A percentile compares a stretch with the other conserved stretches of the same genome.
Conservation (phyloP, 805 yeast genomes). For the Schizosaccharomyces japonicus region DNA sequence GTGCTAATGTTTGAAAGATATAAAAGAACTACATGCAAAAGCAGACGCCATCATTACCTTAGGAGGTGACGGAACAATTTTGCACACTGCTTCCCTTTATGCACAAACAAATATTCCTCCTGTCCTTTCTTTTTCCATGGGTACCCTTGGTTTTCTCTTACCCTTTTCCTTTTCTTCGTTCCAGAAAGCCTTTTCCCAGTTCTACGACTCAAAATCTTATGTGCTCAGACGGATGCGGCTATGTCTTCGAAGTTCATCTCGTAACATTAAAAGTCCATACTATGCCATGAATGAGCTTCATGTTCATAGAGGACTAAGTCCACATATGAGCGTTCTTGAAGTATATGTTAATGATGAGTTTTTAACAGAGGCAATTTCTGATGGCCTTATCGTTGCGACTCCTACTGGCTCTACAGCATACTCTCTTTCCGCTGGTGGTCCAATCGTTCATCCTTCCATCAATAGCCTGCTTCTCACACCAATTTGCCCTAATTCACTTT, state of each 20-base stretch:
- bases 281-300: slow-evolving; percentile 4
- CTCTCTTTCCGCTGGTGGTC: slow-evolving; percentile 84
- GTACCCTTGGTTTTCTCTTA: slow-evolving; percentile 67
- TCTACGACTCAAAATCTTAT: slow-evolving; percentile 23
- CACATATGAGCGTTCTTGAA: slow-evolving; percentile 2
- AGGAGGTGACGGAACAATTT: slow-evolving; percentile 93
- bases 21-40: no score
- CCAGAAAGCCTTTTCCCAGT: slow-evolving; percentile 17
- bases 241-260: slow-evolving; percentile 19
- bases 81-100: slow-evolving; percentile 30
- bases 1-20: no score
- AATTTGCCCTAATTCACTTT: slow-evolving; percentile 82
- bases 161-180: slow-evolving; percentile 28
- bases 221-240: slow-evolving; percentile 28
- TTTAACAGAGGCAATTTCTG: slow-evolving; percentile 20
- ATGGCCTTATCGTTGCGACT: slow-evolving; percentile 38
- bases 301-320: slow-evolving; percentile 8
- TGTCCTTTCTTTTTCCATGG: slow-evolving; percentile 41
- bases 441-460: slow-evolving; percentile 81
- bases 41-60: neutral
- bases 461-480: slow-evolving; percentile 85
- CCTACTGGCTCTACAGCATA: slow-evolving; percentile 82
- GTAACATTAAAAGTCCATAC: slow-evolving; percentile 9
- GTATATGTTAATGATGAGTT: neutral
- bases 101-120: slow-evolving; percentile 67